Base-by-base conservation (phyloP, 1,284 basidiomycete species). In the Fomitopsis betulina region DNA sequence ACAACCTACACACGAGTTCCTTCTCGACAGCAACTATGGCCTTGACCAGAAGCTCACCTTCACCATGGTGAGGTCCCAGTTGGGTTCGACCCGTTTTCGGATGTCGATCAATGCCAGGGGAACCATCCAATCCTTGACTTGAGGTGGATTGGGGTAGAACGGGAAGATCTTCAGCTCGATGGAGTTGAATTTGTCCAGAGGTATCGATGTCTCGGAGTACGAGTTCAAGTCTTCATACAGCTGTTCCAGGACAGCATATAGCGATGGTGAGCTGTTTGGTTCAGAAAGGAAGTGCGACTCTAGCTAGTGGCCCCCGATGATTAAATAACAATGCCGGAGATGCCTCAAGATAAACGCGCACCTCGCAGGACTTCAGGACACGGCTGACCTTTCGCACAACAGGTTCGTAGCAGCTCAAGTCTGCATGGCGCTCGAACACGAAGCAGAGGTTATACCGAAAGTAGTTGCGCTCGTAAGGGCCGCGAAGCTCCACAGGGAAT, bases 381-480 rank as follows among this genome's bases (percentile, higher is more conserved):
- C 96, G 84, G 60, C 91, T 95, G 53, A 94, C 89, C 77, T 99
- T 99, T 51, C 96, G 84, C 12, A 98, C 94, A 55, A 99, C 85
- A 0, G 96, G 94, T 67, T 99, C 96, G 73, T 97, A 99, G 57
- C 94, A 94, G 66, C 92, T 92, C 43, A 98, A 76, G 68, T 96
- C 95, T 2, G 94, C 93, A 25, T 82, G 81, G 39, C 87, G 84
- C 53, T 96, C 93, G 70, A 99, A 99, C 5, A 98, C 96, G 72
- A 98, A 97, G 71, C 94, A 97, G 37, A 98, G 75, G 69, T 98
- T 99, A 77, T 95, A 99, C 67, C 92, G 84, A 73, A 98, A 97
- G 73, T 91, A 91, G 69, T 94, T 90, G 39, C 94, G 81, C 61
- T 86, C 80, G 68, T 97, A 97, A 61, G 84, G 70, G 63, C 83